Conservation (phyloP, 306 rosid species). For the Sphenostylis stenocarpa region DNA sequence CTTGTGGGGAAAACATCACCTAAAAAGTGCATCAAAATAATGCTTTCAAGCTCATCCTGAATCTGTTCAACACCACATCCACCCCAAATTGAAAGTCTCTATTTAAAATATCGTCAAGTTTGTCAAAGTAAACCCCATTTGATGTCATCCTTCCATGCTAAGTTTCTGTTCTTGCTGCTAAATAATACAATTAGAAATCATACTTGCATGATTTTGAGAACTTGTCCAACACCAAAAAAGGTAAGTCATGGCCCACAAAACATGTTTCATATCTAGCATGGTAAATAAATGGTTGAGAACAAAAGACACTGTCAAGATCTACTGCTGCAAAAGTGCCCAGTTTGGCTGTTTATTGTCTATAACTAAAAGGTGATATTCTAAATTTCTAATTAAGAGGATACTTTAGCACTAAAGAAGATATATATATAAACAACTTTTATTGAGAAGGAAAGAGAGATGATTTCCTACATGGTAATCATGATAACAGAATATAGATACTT, state of each 20-base stretch:
- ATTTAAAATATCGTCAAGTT: neutral
- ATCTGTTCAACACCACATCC: neutral
- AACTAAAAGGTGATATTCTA: neutral
- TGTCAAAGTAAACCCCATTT: neutral
- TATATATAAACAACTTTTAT: neutral
- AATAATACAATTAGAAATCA: neutral
- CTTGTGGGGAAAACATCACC: conserved; percentile 21
- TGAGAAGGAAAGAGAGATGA: neutral
- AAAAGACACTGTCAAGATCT: conserved; percentile 1
- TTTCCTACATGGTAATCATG: neutral
- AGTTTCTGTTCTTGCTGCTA: neutral
- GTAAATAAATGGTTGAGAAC: conserved; percentile 15
- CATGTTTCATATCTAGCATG: conserved; percentile 10
- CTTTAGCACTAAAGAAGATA: conserved; percentile 22
- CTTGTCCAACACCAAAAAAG: neutral
- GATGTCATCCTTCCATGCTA: conserved; percentile 5
- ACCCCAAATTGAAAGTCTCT: neutral
- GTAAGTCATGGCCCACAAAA: conserved; percentile 7
- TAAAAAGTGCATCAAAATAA: conserved; percentile 20
- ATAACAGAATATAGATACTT: neutral
- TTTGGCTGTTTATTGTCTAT: conserved; percentile 30
- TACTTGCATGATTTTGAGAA: neutral
- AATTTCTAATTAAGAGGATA: neutral
- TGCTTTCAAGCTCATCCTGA: conserved; percentile 24
- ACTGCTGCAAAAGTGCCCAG: conserved; percentile 14